Base-by-base conservation (phyloP, 768 basidiomycete species). In the Mycena crocata region DNA sequence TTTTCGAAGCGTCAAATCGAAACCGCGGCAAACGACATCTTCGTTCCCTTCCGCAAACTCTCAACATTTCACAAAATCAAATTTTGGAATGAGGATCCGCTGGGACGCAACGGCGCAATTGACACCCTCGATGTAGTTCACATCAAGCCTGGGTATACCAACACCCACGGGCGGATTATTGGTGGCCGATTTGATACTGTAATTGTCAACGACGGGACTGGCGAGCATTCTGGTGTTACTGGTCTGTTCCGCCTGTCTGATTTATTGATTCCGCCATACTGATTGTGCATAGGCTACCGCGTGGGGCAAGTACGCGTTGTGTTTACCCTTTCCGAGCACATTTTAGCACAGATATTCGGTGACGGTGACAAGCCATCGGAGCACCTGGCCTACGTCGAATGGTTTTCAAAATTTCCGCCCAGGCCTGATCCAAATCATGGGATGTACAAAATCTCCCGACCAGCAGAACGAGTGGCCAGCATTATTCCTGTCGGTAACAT, bases 341-440 rank as follows among this genome's bases (percentile, higher is more conserved):
- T 32, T 30, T 30, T 62, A 3, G 37, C 24, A 23, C 0, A 23
- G 5, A 3, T 57, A 2, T 68, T 68, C n/a, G n/a, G n/a, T n/a
- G 55, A 61, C 12, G 31, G 12, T 28, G 45, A 28, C 9, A 13
- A 44, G 12, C 57, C 66, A 1, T 69, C 76, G 1, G 37, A 57
- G 1, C 71, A 78, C 57, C 70, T 79, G 1, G 77, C 76, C 0
- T 78, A 76, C 45, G 64, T 79, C 2, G 75, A 78, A 46, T 78
- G 76, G 76, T 79, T 76, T 44, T 60, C 72, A 0, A 45, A 67
- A 9, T 73, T 75, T 52, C 58, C 68, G 12, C 3, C 13, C 14
- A 12, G 21, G 1, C 62, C 56, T 5, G 63, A 64, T 3, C 46
- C 44, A 1, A 57, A 59, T 35, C 62, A 69, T 49, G 46, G n/a